Base-by-base conservation (phyloP, 208 protist genomes). In the Zelonia costaricensis region DNA sequence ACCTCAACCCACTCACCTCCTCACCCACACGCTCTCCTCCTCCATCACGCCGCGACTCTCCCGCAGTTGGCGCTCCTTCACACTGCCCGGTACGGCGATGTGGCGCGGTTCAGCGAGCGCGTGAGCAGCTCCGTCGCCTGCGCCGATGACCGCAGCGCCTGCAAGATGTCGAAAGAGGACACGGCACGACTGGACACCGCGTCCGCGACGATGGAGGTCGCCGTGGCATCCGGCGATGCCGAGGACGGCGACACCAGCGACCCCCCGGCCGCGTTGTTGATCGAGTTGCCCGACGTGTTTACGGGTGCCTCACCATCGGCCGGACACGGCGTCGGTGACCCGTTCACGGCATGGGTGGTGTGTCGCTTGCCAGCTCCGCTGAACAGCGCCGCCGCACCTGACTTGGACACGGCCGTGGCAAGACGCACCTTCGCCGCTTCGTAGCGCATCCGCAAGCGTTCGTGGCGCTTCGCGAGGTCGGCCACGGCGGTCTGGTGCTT, bases 401-500 rank as follows among this genome's bases (percentile, higher is more conserved):
- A 45, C 57, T 33, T 31, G 15, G 66, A 46, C 22, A 77, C 45
- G 7, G 62, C 72, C 10, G 78, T 69, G 7, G 42, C 42, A 12
- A 84, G 68, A 25, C 68, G 76, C 30, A 89, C 10, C 61, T 77
- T 80, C 38, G 53, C 22, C 3, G 68, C 66, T 45, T 74, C 63
- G 36, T 68, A 84, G 30, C 79, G 66, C 36, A 56, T 45, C 58
- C 56, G 54, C 18, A 82, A 28, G 39, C 62, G 47, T 43, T 83
- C 69, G 30, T 79, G 47, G 45, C 63, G 53, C 38, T 49, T 61
- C 22, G 39, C 53, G 9, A 76, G 59, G 12, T 35, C 64, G 42
- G 44, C 42, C 40, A 75, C 53, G 45, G 82, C 82, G 0, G 43
- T 39, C 43, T 82, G 71, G 40, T 76, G 76, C 9, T 47, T 25